These are phyloP conservation scores for Lepidium aucheri DNA, from an alignment of 345 rosid genomes.

Conservation along the genomic window DNA sequence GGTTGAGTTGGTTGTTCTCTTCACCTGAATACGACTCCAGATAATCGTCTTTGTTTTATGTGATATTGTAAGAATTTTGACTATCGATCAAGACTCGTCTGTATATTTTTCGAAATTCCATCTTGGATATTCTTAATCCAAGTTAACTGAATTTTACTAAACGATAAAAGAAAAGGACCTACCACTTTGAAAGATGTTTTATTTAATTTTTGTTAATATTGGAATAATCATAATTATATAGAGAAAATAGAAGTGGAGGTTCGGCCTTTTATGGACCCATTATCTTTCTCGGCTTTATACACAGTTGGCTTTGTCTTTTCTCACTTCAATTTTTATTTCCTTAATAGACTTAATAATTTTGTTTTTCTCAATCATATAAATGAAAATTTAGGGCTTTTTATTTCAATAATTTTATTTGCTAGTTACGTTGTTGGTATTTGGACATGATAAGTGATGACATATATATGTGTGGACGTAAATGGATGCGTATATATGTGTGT, in stretches of 20 bases:
- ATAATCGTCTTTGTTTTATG: too few relatives aligned
- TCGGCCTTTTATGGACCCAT: conserved; percentile 19
- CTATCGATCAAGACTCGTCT: too few relatives aligned
- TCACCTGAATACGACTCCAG: too few relatives aligned
- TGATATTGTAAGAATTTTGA: too few relatives aligned
- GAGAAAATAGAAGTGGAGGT: conserved; percentile 9
- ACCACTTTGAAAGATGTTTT: conserved; percentile 11
- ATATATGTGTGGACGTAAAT: not conserved
- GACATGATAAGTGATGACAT: not conserved
- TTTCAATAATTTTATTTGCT: too few relatives aligned
- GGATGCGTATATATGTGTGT: not conserved
- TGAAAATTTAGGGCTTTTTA: too few relatives aligned
- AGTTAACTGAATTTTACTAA: too few relatives aligned
- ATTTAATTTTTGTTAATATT: not conserved
- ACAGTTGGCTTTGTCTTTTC: conserved; percentile 19
- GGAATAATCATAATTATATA: not conserved
- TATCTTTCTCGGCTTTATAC: conserved; percentile 4
- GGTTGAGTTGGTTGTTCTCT: too few relatives aligned
- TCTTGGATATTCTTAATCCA: too few relatives aligned
- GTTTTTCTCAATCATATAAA: too few relatives aligned
- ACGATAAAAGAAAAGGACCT: conserved; percentile 2
- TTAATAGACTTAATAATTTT: conserved; percentile 8
- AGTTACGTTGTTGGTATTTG: not conserved
- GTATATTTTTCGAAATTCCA: too few relatives aligned
- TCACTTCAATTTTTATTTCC: not conserved